These are phyloP conservation scores for Orobanche coerulescens DNA, from an alignment of 257 asterid species.

Conservation along the genomic window DNA sequence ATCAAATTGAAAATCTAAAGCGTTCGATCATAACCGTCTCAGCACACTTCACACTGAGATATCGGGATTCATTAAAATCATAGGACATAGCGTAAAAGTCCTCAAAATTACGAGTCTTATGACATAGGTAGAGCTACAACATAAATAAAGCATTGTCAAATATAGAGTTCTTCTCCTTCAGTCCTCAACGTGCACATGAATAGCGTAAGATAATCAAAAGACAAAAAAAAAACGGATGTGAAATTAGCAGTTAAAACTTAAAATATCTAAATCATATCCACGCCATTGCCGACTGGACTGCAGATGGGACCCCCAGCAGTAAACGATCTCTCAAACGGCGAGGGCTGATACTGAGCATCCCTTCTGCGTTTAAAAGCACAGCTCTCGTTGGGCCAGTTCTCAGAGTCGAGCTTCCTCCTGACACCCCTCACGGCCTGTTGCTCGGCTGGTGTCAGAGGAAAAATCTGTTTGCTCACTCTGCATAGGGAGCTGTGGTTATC, in stretches of 20 bases:
- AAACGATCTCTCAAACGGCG: conserved; percentile 85
- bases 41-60: conserved; percentile 21
- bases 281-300: conserved; percentile 83
- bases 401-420: conserved; percentile 86
- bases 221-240: conserved; percentile 23
- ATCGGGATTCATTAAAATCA: conserved; percentile 28
- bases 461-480: conserved; percentile 80
- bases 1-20: conserved; percentile 23
- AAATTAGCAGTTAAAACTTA: conserved; percentile 24
- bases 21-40: conserved; percentile 15
- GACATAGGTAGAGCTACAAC: conserved; percentile 44
- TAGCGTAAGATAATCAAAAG: conserved; percentile 19
- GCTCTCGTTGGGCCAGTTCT: conserved; percentile 53
- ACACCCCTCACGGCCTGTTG: conserved; percentile 85
- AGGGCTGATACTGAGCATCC: conserved; percentile 72
- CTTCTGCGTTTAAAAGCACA: conserved; percentile 87
- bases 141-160: conserved; percentile 33
- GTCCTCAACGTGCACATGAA: conserved; percentile 33
- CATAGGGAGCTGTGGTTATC: conserved; percentile 91
- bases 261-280: conserved; percentile 71
- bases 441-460: conserved; percentile 66
- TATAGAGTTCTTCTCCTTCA: conserved; percentile 46
- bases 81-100: conserved; percentile 39
- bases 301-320: conserved; percentile 74
- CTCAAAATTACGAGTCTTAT: conserved; percentile 36